Evolutionary conservation across 306 rosid species (phyloP), one percentile per base, ranked within the genome.

Genomic region (Alnus rubra): DNA sequence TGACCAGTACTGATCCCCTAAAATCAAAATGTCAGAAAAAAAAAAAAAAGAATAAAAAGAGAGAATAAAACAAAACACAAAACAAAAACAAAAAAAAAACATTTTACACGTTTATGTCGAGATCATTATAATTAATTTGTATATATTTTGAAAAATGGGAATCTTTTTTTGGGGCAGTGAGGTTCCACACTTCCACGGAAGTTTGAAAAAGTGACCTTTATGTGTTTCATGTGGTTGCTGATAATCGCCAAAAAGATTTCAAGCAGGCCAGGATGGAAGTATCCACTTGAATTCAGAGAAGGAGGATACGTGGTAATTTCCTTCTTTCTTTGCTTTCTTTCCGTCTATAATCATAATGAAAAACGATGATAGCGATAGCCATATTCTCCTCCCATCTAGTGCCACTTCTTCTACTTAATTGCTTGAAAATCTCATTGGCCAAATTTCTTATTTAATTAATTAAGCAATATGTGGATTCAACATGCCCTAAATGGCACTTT

Each of bases 181-280:
- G 1, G 14, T 16, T 37, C 71, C 45, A 39, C 49, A 47, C 13
- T 16, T 37, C 71, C 45, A 39, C 49, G 55, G 23, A 9, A 9
- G 1, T 39, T 68, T 68, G 58, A 28, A 18, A 35, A 53, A 16
- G 15, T 52, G 54, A 28, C 4, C 4, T 59, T 50, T 23, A 7
- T 52, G 80, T 67, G 74, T 52, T 39, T 67, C 67, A 8, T 28
- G 64, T 51, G 80, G 30, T 13, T 67, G 67, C 8, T 42, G 16
- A 37, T 33, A 52, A 37, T n/a, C 3, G 63, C 31, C 63, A n/a
- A 19, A 56, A n/a, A 55, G 28, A 55, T n/a, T n/a, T 55, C 4
- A 55, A 13, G 62, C 12, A 5, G 63, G 63, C 10, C 33, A 19
- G 31, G 12, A n/a, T 53, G 3, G 51, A 47, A 48, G 74, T 65